Base-by-base conservation (phyloP, 1,284 basidiomycete species). In the Rhodotorula mucilaginosa region DNA sequence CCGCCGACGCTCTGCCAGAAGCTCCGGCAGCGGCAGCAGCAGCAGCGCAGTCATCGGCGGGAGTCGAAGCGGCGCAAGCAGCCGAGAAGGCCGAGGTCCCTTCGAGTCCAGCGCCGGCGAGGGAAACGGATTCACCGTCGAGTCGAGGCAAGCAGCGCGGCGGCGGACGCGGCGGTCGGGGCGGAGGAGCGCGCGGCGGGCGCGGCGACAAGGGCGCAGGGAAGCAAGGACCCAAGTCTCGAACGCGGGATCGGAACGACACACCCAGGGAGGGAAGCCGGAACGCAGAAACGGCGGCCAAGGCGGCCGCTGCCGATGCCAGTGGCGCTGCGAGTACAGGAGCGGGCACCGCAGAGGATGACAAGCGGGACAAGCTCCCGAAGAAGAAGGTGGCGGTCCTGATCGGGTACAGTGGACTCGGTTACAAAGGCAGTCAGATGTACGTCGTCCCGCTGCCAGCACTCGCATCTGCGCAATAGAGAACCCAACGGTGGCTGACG, bases 371-470 rank as follows among this genome's bases (percentile, higher is more conserved):
- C 63, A 76, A 83, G 49, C 77, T 86, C 65, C 84, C 84, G 19
- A 87, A 87, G 81, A 83, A 84, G 78, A 83, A 84, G 74, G 84
- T 83, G n/a, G 85, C 85, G 1, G 79, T 86, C 31, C 75, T 85
- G 51, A 78, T 87, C 47, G 86, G 85, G 49, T 86, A 83, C 79
- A 85, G 84, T 75, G 86, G 86, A 21, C 82, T 83, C 8, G 85
- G 90, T 1, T 98, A 90, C 81, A 90, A 87, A 77, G 96, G 96
- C 39, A 96, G 97, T 88, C 96, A 99, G 83, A 92, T 97, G 93
- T 96, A 81, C 80, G 90, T 85, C 31, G 19, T 54, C 39, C 29
- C 26, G 18, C 6, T 10, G 21, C 26, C 49, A 56, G 29, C 49
- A 31, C 58, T 31, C 12, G 47, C 26, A 52, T 29, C 12, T 3